phyloP scores from a whole-genome alignment of 768 basidiomycete species.

The Leucogyrophana mollusca region DNA sequence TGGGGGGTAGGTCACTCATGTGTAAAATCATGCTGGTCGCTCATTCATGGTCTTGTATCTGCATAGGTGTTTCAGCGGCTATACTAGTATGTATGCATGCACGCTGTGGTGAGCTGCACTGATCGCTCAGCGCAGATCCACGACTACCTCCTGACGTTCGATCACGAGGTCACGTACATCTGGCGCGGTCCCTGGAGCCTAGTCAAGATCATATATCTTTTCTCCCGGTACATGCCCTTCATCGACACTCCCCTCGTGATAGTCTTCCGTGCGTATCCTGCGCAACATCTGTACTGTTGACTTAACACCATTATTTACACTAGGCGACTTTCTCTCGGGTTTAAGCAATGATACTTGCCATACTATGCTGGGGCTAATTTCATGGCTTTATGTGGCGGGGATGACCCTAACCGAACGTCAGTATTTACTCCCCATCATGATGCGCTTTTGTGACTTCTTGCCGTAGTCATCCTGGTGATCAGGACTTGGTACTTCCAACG shows the following conservation, averaged over 20 bases:
- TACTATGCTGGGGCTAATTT: too few species aligned
- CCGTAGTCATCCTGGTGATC: neutral
- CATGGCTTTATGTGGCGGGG: constrained; percentile 1
- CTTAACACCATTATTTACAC: neutral
- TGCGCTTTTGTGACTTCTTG: neutral
- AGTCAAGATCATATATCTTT: constrained; percentile 18
- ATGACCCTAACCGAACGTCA: neutral
- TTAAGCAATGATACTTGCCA: neutral
- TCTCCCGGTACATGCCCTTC: constrained; percentile 20
- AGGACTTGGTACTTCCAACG: neutral
- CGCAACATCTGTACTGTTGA: too few species aligned
- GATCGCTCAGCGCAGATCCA: too few species aligned
- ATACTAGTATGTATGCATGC: too few species aligned
- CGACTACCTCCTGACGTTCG: constrained; percentile 20
- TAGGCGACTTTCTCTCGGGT: neutral
- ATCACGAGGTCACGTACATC: constrained; percentile 16
- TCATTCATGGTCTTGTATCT: too few species aligned
- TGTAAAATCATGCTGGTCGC: too few species aligned
- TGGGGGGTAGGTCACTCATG: too few species aligned
- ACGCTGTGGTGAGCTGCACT: too few species aligned
- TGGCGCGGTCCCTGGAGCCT: constrained; percentile 19
- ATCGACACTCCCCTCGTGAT: constrained; percentile 11
- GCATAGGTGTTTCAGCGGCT: too few species aligned
- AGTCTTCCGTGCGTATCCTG: neutral
- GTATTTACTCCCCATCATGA: neutral